Evolutionary conservation across 352 stramenopile genomes (phyloP).

Genomic region (Globisporangium polare): DNA sequence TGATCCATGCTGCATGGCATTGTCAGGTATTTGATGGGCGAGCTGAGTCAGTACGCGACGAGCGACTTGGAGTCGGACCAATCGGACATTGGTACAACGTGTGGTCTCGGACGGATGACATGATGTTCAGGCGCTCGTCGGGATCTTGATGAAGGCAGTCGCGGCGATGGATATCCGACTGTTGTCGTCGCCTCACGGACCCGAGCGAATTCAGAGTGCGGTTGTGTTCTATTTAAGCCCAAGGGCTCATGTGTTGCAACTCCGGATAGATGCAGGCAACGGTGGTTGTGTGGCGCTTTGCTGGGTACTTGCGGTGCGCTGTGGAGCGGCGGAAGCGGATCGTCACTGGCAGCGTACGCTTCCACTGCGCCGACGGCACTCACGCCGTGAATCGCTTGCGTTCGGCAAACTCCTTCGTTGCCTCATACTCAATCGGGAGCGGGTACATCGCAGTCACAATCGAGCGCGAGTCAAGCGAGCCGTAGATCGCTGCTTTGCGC

Average conservation of each 20-base stretch:
- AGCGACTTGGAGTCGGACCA: conserved; percentile 50
- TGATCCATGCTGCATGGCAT: neutral
- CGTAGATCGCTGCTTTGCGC: conserved; percentile 53
- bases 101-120: too few relatives aligned
- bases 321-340: conserved; percentile 51
- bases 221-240: too few relatives aligned
- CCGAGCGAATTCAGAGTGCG: too few relatives aligned
- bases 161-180: too few relatives aligned
- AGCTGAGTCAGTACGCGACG: conserved; percentile 32
- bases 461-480: conserved; percentile 52
- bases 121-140: too few relatives aligned
- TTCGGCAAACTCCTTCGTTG: conserved; percentile 16
- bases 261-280: too few relatives aligned
- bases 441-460: conserved; percentile 76
- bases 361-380: conserved; percentile 66
- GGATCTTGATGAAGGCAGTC: too few relatives aligned
- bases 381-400: conserved; percentile 38
- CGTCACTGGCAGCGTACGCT: conserved; percentile 44
- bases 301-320: conserved; percentile 52
- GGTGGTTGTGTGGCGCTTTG: too few relatives aligned
- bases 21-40: conserved; percentile 32
- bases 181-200: too few relatives aligned
- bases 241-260: too few relatives aligned
- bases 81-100: conserved; percentile 38
- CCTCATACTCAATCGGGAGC: conserved; percentile 51